phyloP scores from a whole-genome alignment of 2,329 filamentous ascomycete species.

The Graphilbum fragrans region DNA sequence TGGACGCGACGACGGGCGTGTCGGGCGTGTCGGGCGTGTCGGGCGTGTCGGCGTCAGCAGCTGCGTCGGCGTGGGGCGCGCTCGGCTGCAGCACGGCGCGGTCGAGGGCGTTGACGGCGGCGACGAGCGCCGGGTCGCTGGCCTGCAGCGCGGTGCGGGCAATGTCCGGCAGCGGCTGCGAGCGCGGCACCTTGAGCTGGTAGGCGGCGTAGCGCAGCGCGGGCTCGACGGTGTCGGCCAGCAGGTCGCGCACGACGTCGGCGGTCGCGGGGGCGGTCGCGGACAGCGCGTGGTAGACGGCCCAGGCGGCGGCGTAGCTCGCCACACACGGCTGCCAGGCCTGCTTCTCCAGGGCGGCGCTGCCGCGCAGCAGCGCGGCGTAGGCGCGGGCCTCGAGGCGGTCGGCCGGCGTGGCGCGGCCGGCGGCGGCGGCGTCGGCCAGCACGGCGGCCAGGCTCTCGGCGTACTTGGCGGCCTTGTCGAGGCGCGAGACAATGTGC shows the following conservation, averaged over 20 bases:
- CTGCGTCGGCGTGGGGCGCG: slow-evolving; percentile 29
- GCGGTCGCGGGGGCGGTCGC: slow-evolving; percentile 45
- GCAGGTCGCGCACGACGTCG: slow-evolving; percentile 74
- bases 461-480: slow-evolving; percentile 61
- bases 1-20: slow-evolving; percentile 44
- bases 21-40: too few relatives aligned
- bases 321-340: slow-evolving; percentile 70
- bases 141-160: slow-evolving; percentile 67
- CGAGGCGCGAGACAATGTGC: slow-evolving; percentile 78
- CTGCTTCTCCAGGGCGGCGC: slow-evolving; percentile 75
- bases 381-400: slow-evolving; percentile 82
- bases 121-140: slow-evolving; percentile 50
- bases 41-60: neutral
- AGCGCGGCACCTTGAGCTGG: slow-evolving; percentile 77
- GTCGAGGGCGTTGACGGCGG: slow-evolving; percentile 59
- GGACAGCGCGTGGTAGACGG: slow-evolving; percentile 72
- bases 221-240: slow-evolving; percentile 79
- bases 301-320: slow-evolving; percentile 62
- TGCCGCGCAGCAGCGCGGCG: slow-evolving; percentile 61
- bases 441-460: slow-evolving; percentile 56
- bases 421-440: slow-evolving; percentile 38
- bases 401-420: slow-evolving; percentile 56
- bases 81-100: slow-evolving; percentile 47
- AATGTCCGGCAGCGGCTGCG: slow-evolving; percentile 67
- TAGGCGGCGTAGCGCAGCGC: slow-evolving; percentile 93